Conservation (phyloP, 257 asterid genomes). For the Jaltomata sinuosa region DNA sequence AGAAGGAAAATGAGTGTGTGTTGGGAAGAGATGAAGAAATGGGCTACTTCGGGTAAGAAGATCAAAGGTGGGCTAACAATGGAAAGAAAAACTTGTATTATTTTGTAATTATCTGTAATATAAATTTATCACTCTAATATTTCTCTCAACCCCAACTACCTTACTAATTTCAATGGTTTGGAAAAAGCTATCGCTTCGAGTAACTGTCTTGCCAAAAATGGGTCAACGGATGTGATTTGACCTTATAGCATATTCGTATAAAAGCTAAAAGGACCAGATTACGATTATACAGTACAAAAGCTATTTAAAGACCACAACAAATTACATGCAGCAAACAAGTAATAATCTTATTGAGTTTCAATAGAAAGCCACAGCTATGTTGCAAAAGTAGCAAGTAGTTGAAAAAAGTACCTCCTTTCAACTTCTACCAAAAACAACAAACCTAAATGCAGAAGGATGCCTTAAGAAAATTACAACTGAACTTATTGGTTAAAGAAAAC, state of each 20-base stretch:
- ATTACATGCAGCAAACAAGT: background rate
- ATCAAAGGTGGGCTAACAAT: too few species aligned
- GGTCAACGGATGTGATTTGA: background rate
- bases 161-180: background rate
- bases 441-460: background rate
- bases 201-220: background rate
- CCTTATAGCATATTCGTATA: background rate
- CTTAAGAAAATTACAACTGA: background rate
- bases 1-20: too few species aligned
- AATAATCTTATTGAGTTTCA: background rate
- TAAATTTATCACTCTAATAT: too few species aligned
- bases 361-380: background rate
- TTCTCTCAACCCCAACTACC: background rate
- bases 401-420: background rate
- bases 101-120: too few species aligned
- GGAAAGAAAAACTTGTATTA: too few species aligned
- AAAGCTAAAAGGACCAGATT: background rate
- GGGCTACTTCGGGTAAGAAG: too few species aligned
- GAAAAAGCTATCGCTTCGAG: background rate
- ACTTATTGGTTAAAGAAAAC: background rate
- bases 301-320: background rate
- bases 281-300: background rate
- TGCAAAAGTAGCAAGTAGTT: background rate
- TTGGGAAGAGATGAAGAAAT: too few species aligned
- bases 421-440: background rate